Evolutionary conservation across 2,329 filamentous ascomycete genomes (phyloP).

Genomic region (Cladosporium sphaerospermum): DNA sequence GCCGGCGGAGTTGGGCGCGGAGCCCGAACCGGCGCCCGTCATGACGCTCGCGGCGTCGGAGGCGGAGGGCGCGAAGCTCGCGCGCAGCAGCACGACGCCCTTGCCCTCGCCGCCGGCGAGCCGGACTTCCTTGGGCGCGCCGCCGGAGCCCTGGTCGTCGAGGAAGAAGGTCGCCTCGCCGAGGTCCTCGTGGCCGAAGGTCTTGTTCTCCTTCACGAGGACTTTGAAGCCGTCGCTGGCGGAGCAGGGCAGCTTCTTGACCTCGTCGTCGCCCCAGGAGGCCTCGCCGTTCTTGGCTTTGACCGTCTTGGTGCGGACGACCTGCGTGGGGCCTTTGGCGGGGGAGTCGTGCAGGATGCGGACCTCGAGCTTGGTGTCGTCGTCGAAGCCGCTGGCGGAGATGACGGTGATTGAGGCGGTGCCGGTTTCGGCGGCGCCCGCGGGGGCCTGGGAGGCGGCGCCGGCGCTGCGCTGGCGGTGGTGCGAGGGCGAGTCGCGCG

Average conservation of each 20-base stretch:
- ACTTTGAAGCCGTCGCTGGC: conserved; percentile 83
- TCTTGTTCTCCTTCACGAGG: conserved; percentile 76
- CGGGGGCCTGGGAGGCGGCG: conserved; percentile 19
- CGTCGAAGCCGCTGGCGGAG: conserved; percentile 68
- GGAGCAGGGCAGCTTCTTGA: conserved; percentile 69
- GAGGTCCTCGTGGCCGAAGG: conserved; percentile 77
- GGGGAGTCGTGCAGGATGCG: conserved; percentile 29
- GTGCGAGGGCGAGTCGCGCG: conserved; percentile 28
- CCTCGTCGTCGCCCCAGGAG: conserved; percentile 49
- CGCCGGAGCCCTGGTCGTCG: conserved; percentile 65
- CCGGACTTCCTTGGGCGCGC: conserved; percentile 65
- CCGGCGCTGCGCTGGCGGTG: conserved; percentile 43
- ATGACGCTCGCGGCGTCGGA: conserved; percentile 20
- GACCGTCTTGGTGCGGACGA: conserved; percentile 89
- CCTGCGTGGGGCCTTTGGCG: conserved; percentile 61
- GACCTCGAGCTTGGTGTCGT: conserved; percentile 31
- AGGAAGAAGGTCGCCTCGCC: conserved; percentile 87
- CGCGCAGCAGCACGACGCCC: conserved; percentile 57
- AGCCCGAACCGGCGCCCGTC: conserved; percentile 15
- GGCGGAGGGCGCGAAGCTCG: conserved; percentile 23
- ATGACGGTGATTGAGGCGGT: conserved; percentile 75
- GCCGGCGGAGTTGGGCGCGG: background rate
- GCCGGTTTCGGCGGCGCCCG: conserved; percentile 55
- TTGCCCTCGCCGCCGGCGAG: conserved; percentile 69
- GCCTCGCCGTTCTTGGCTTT: conserved; percentile 64